Percentiles rank a stretch among this genome's conserved stretches.
Conservation (phyloP, 2,329 filamentous ascomycete species). For the Atkinsonella hypoxylon region DNA sequence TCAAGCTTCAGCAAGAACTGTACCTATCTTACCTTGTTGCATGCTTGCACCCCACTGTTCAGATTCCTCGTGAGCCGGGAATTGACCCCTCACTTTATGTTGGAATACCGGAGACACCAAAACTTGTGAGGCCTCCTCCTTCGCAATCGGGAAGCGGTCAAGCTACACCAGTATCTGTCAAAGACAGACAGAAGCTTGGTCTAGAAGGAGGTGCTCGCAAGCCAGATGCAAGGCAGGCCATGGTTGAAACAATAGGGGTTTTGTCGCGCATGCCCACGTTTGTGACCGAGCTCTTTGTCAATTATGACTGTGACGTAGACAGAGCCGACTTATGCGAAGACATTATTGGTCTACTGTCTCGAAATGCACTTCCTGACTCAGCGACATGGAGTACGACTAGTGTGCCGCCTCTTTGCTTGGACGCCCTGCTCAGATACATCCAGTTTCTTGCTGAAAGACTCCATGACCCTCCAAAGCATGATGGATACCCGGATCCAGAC, state of each 20-base stretch:
- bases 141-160: constrained; percentile 69
- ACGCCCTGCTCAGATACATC: constrained; percentile 80
- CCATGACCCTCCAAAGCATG: constrained; percentile 51
- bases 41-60: constrained; percentile 85
- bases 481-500: constrained; percentile 54
- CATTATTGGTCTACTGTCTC: constrained; percentile 80
- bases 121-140: constrained; percentile 65
- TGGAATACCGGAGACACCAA: constrained; percentile 84
- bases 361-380: constrained; percentile 92
- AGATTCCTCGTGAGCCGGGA: constrained; percentile 79
- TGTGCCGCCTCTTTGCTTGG: constrained; percentile 86
- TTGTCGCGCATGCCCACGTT: constrained; percentile 87
- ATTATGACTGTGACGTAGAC: constrained; percentile 94
- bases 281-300: constrained; percentile 91
- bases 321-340: constrained; percentile 88
- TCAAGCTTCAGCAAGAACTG: constrained; percentile 93
- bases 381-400: constrained; percentile 99
- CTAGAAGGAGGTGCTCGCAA: constrained; percentile 85
- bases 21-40: constrained; percentile 91
- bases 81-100: constrained; percentile 89
- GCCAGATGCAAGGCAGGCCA: constrained; percentile 90
- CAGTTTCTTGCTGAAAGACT: constrained; percentile 85
- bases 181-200: constrained; percentile 84
- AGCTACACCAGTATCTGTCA: constrained; percentile 80
- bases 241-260: constrained; percentile 93